Evolutionary conservation across 306 rosid genomes (phyloP), one percentile per base, ranked within the genome.

Genomic region (Lathyrus sativus): DNA sequence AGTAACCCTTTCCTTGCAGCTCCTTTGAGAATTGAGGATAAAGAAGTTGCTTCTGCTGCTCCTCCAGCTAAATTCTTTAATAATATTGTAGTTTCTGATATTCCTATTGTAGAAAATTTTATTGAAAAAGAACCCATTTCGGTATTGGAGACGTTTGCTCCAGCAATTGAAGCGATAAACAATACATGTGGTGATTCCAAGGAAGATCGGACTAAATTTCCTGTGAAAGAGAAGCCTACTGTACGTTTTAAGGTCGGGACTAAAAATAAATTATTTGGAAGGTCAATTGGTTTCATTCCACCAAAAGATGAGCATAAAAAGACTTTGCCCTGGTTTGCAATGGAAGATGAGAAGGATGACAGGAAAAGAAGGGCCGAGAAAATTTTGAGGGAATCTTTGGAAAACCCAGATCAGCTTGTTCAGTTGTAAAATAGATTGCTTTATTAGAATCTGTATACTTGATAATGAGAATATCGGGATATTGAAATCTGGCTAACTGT

Each of bases 301-400:
- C 64, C 66, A 62, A 78, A 83, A 48, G 85, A 81, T 51, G 80
- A 78, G 48, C 79, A 77, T 70, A 65, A 68, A 76, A 81, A 73
- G 56, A 71, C 69, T 17, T 74, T 78, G 24, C 82, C 87, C 22
- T 80, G 76, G 81, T 86, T 78, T 80, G 82, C 64, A 18, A 84
- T 74, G 74, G 95, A 75, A 71, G 83, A 79, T 66, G 88, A 80
- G 76, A 83, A 82, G 80, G 88, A 86, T 76, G 95, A 85, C 76
- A 87, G 83, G 85, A 89, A 87, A 83, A 79, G 76, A 76, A 85
- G 85, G 80, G 92, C 90, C 0, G 95, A 85, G 84, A 81, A 82
- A 72, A 91, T 91, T 82, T 85, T 91, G 76, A 81, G 87, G 84
- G 83, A 84, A 77, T 87, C 95, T 45, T 83, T 85, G 83, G 91